A percentile compares a stretch with the other conserved stretches of the same genome.
Evolutionary conservation across 2,329 filamentous ascomycete species (phyloP).

Genomic region (Helminthosporium solani): DNA sequence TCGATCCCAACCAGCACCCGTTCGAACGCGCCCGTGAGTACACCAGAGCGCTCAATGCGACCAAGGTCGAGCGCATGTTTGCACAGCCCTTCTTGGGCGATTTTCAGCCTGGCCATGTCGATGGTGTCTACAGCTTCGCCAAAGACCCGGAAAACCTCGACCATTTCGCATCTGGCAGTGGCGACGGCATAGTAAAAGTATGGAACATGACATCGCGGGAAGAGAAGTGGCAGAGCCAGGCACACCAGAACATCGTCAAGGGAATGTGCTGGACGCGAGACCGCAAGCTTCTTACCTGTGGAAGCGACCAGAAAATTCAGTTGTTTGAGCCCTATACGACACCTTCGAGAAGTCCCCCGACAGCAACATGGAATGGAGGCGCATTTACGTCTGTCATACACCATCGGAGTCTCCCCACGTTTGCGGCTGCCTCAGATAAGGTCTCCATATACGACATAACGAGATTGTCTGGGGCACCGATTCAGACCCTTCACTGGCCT

Average conservation of each 20-base stretch:
- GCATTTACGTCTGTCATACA: conserved; percentile 84
- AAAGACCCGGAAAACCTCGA: conserved; percentile 51
- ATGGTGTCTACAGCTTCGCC: conserved; percentile 63
- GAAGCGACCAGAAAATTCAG: conserved; percentile 82
- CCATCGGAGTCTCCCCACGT: conserved; percentile 74
- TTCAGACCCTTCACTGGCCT: conserved; percentile 83
- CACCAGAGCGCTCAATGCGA: conserved; percentile 75
- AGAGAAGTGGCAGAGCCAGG: conserved; percentile 74
- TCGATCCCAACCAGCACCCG: conserved; percentile 83
- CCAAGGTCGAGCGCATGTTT: conserved; percentile 93
- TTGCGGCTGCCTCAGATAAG: conserved; percentile 74
- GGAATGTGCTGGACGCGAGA: conserved; percentile 86
- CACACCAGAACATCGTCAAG: conserved; percentile 93
- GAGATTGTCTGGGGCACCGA: conserved; percentile 71
- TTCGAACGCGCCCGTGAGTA: conserved; percentile 91
- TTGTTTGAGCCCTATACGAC: conserved; percentile 87
- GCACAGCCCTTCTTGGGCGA: conserved; percentile 80
- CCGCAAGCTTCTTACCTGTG: conserved; percentile 81
- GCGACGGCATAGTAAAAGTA: conserved; percentile 91
- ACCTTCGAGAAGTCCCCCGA: conserved; percentile 65
- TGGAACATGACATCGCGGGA: conserved; percentile 77
- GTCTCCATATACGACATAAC: conserved; percentile 90
- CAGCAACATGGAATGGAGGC: conserved; percentile 80
- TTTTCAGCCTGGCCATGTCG: conserved; percentile 86
- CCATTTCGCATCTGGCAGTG: conserved; percentile 43